Evolutionary conservation across 1,284 basidiomycete genomes (phyloP).

Genomic region (Apiotrichum mycotoxinovorans): DNA sequence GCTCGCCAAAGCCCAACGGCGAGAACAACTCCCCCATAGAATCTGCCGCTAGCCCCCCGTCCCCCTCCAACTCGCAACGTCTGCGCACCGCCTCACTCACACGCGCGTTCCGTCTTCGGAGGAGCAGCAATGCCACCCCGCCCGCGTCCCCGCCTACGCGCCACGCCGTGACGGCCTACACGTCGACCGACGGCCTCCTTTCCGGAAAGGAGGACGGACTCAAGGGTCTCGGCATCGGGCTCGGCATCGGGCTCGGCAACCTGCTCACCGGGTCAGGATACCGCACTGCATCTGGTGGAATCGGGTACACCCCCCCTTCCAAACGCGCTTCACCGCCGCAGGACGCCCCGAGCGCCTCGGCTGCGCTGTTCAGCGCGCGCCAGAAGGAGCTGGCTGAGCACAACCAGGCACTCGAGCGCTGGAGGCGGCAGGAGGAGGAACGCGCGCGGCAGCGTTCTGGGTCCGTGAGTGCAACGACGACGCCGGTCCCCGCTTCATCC

Average conservation of each 20-base stretch:
- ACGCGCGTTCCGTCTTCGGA: slow-evolving; percentile 15
- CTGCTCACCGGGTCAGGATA: slow-evolving; percentile 4
- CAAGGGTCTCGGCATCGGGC: slow-evolving; percentile 10
- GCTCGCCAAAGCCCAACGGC: neutral
- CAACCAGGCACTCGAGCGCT: slow-evolving; percentile 31
- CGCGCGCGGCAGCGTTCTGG: neutral
- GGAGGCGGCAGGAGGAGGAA: slow-evolving; percentile 21
- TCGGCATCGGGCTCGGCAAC: slow-evolving; percentile 8
- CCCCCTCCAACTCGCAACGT: neutral
- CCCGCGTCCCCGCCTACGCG: slow-evolving; percentile 3
- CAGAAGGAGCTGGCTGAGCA: slow-evolving; percentile 27
- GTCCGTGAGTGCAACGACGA: no score
- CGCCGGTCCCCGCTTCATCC: neutral
- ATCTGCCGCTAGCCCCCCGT: neutral
- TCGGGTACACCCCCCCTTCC: slow-evolving; percentile 19
- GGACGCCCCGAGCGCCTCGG: slow-evolving; percentile 21
- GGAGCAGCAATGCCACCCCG: slow-evolving; percentile 3
- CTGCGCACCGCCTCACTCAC: slow-evolving; percentile 7
- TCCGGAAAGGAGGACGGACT: slow-evolving; percentile 10
- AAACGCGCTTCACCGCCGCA: neutral
- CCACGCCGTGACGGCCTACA: neutral
- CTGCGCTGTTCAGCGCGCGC: slow-evolving; percentile 25
- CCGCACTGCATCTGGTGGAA: slow-evolving; percentile 16
- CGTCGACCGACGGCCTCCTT: neutral
- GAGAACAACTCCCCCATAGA: neutral